A percentile compares a stretch with the other conserved stretches of the same genome.
Conservation (phyloP, 306 rosid species). For the Lathyrus sativus region DNA sequence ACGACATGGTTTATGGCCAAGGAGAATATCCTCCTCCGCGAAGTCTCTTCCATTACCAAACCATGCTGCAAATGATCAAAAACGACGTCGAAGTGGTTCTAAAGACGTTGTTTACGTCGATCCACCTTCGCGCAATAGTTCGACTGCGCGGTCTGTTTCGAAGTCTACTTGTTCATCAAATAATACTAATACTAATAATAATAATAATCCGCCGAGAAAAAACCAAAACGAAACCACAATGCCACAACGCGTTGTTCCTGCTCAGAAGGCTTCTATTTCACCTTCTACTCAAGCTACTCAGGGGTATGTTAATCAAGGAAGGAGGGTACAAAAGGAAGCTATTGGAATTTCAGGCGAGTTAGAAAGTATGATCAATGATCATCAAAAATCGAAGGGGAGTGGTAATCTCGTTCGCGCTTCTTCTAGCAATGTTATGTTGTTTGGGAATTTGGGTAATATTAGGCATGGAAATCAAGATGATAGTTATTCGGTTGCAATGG, state of each 20-base stretch:
- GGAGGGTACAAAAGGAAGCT: slow-evolving; percentile 70
- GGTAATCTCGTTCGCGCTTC: slow-evolving; percentile 70
- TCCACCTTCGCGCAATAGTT: neutral
- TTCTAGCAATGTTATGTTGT: slow-evolving; percentile 80
- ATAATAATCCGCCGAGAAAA: slow-evolving; percentile 34
- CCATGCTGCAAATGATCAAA: slow-evolving; percentile 42
- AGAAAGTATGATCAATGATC: slow-evolving; percentile 70
- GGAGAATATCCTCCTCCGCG: slow-evolving; percentile 41
- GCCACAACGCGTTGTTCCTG: neutral
- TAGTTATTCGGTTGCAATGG: slow-evolving; percentile 38
- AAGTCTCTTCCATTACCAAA: slow-evolving; percentile 33
- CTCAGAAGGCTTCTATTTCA: slow-evolving; percentile 1
- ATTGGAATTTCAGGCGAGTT: slow-evolving; percentile 85
- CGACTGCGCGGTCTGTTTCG: slow-evolving; percentile 8
- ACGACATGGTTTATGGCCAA: slow-evolving; percentile 42
- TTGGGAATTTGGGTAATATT: slow-evolving; percentile 74
- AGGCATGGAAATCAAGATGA: slow-evolving; percentile 45
- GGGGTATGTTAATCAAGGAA: slow-evolving; percentile 63
- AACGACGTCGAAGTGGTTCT: slow-evolving; percentile 47
- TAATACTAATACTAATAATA: slow-evolving; percentile 16
- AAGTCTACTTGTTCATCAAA: slow-evolving; percentile 15
- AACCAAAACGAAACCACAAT: slow-evolving; percentile 9
- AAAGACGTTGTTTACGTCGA: slow-evolving; percentile 31
- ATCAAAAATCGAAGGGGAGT: slow-evolving; percentile 60
- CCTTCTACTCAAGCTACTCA: slow-evolving; percentile 35